Conservation (phyloP, 768 basidiomycete species). For the Pleurotus djamor region DNA sequence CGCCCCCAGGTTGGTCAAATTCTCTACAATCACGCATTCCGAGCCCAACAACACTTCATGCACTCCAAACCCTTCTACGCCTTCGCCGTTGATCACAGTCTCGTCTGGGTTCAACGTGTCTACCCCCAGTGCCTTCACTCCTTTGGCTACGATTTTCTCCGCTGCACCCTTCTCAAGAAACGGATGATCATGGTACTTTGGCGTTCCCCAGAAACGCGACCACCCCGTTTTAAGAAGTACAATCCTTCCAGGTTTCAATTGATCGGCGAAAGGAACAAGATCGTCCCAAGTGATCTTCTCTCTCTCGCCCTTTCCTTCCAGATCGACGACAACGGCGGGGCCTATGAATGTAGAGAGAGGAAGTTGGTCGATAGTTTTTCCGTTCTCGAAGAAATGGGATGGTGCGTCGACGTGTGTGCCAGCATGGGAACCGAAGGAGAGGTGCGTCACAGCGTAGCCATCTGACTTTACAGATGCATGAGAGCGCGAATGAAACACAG, state of each 20-base stretch:
- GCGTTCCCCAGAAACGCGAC: slow-evolving; percentile 51
- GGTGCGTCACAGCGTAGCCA: slow-evolving; percentile 47
- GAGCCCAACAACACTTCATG: slow-evolving; percentile 61
- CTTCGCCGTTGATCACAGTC: slow-evolving; percentile 36
- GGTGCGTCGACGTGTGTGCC: slow-evolving; percentile 84
- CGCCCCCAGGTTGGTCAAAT: slow-evolving; percentile 52
- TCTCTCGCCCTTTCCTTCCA: slow-evolving; percentile 39
- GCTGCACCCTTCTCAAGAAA: slow-evolving; percentile 58
- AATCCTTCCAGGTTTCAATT: slow-evolving; percentile 37
- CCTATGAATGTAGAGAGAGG: slow-evolving; percentile 52
- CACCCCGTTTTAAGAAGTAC: slow-evolving; percentile 70
- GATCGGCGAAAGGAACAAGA: slow-evolving; percentile 29
- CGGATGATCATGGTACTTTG: slow-evolving; percentile 60
- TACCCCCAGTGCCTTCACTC: slow-evolving; percentile 56
- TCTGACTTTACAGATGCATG: slow-evolving; percentile 38
- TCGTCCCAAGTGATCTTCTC: slow-evolving; percentile 58
- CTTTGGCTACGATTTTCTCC: slow-evolving; percentile 40
- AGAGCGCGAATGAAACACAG: slow-evolving; percentile 36
- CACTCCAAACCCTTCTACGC: slow-evolving; percentile 42
- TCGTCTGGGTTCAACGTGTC: slow-evolving; percentile 72
- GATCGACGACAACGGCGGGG: slow-evolving; percentile 53
- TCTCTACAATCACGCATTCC: slow-evolving; percentile 70
- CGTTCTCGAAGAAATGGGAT: slow-evolving; percentile 63
- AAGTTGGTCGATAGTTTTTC: slow-evolving; percentile 56
- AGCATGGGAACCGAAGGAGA: slow-evolving; percentile 66